Conservation (phyloP, 2,329 filamentous ascomycete species). For the Fusarium armeniacum region DNA sequence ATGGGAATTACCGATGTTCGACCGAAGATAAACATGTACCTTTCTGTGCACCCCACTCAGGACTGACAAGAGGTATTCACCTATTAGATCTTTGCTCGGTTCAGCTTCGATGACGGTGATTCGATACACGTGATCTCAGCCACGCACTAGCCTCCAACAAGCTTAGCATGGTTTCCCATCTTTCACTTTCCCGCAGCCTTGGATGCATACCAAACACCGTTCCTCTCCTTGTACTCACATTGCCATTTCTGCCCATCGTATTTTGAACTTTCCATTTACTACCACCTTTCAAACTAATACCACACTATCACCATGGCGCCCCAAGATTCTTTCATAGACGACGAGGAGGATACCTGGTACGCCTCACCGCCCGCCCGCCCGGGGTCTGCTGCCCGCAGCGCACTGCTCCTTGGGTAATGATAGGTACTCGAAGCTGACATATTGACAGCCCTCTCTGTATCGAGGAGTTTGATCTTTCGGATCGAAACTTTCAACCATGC, state of each 20-base stretch:
- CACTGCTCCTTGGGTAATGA: conserved; percentile 41
- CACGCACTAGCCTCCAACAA: conserved; percentile 31
- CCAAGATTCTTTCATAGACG: conserved; percentile 78
- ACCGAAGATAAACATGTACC: conserved; percentile 49
- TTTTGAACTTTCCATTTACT: conserved; percentile 40
- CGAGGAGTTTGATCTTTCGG: conserved; percentile 97
- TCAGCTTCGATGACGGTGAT: conserved; percentile 18
- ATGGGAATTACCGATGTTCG: conserved; percentile 49
- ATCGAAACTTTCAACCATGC: conserved; percentile 96
- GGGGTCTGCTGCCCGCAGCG: conserved; percentile 23
- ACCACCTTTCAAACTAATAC: conserved; percentile 41
- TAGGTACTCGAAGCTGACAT: conserved; percentile 45
- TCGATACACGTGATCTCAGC: conserved; percentile 43
- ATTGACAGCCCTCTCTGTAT: conserved; percentile 90
- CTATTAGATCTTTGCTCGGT: conserved; percentile 17
- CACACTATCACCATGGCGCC: conserved; percentile 68
- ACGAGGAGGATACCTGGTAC: conserved; percentile 79
- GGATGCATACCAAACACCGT: conserved; percentile 48
- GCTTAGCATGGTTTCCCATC: conserved; percentile 48
- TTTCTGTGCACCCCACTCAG: not conserved
- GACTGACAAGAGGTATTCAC: conserved; percentile 26
- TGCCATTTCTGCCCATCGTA: conserved; percentile 41
- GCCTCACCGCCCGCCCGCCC: conserved; percentile 44
- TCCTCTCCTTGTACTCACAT: conserved; percentile 47
- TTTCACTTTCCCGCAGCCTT: conserved; percentile 52